Evolutionary conservation across 768 basidiomycete genomes (phyloP).

Genomic region (Agrocybe pediades): DNA sequence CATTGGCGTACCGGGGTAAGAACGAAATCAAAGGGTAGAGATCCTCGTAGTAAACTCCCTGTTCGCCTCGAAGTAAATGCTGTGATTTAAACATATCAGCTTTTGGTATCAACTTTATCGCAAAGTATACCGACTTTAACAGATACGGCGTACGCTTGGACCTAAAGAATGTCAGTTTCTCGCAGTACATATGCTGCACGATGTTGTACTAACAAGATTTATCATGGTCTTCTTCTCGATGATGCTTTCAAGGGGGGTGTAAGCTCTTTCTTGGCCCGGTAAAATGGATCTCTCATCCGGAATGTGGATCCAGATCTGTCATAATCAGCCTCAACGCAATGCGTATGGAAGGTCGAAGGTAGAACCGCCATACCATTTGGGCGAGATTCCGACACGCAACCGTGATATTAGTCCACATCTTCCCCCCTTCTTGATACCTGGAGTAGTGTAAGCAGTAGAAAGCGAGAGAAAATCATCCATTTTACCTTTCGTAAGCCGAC

Average conservation of each 20-base stretch:
- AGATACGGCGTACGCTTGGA: slow-evolving; percentile 71
- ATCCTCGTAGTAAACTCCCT: slow-evolving; percentile 73
- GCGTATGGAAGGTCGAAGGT: background rate
- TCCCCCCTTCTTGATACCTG: slow-evolving; percentile 71
- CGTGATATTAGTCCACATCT: slow-evolving; percentile 67
- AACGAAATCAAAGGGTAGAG: slow-evolving; percentile 70
- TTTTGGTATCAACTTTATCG: no score
- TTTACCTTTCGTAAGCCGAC: slow-evolving; percentile 67
- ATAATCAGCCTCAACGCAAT: background rate
- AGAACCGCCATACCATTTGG: slow-evolving; percentile 43
- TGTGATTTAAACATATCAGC: slow-evolving; percentile 22
- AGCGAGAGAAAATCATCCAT: background rate
- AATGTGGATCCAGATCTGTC: slow-evolving; percentile 59
- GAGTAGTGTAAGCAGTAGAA: background rate
- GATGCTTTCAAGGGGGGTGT: slow-evolving; percentile 43
- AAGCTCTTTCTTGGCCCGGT: slow-evolving; percentile 18
- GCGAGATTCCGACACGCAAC: slow-evolving; percentile 61
- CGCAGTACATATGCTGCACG: background rate
- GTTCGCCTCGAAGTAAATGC: slow-evolving; percentile 70
- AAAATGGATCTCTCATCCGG: slow-evolving; percentile 41
- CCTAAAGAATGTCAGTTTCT: slow-evolving; percentile 30
- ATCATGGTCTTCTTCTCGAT: slow-evolving; percentile 80
- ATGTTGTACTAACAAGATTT: slow-evolving; percentile 49
- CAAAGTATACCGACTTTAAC: slow-evolving; percentile 68
- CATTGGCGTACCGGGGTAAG: slow-evolving; percentile 58